Evolutionary conservation across 352 stramenopile genomes (phyloP).

Genomic region (Pythium aphanidermatum): DNA sequence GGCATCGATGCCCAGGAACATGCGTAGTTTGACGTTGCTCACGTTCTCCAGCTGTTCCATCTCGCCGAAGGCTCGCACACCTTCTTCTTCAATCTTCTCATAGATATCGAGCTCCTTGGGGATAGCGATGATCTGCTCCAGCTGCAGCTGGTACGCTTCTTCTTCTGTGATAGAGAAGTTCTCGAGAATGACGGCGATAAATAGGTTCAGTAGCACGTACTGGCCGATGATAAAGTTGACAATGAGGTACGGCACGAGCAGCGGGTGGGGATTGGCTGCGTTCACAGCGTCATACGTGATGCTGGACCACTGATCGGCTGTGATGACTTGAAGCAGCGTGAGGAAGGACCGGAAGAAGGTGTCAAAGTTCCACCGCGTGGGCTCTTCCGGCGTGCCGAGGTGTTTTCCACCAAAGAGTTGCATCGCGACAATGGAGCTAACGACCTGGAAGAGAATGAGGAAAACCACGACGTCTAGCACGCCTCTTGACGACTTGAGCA

Average conservation of each 20-base stretch:
- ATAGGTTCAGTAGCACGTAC: slow-evolving; percentile 78
- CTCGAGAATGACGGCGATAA: slow-evolving; percentile 80
- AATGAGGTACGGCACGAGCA: slow-evolving; percentile 73
- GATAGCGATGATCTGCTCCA: slow-evolving; percentile 77
- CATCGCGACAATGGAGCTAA: slow-evolving; percentile 73
- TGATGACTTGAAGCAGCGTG: slow-evolving; percentile 74
- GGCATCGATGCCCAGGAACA: slow-evolving; percentile 64
- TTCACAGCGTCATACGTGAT: slow-evolving; percentile 72
- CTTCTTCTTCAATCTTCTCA: slow-evolving; percentile 75
- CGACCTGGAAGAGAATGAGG: slow-evolving; percentile 67
- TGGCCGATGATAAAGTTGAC: slow-evolving; percentile 71
- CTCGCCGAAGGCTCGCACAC: slow-evolving; percentile 66
- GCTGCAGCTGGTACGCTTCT: slow-evolving; percentile 76
- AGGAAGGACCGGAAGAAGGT: slow-evolving; percentile 65
- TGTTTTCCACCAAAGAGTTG: slow-evolving; percentile 64
- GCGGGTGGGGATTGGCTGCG: slow-evolving; percentile 49
- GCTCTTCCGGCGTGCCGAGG: slow-evolving; percentile 32
- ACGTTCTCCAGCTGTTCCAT: slow-evolving; percentile 79
- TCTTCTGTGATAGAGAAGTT: slow-evolving; percentile 81
- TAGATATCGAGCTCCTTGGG: slow-evolving; percentile 79
- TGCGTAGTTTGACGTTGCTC: slow-evolving; percentile 70
- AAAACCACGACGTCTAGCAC: slow-evolving; percentile 73
- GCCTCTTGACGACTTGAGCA: slow-evolving; percentile 72
- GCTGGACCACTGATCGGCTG: slow-evolving; percentile 70
- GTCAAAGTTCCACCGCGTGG: slow-evolving; percentile 77